Evolutionary conservation across 2,329 filamentous ascomycete genomes (phyloP), one percentile per base, ranked within the genome.

Genomic region (Ceratocystis alfenasii): DNA sequence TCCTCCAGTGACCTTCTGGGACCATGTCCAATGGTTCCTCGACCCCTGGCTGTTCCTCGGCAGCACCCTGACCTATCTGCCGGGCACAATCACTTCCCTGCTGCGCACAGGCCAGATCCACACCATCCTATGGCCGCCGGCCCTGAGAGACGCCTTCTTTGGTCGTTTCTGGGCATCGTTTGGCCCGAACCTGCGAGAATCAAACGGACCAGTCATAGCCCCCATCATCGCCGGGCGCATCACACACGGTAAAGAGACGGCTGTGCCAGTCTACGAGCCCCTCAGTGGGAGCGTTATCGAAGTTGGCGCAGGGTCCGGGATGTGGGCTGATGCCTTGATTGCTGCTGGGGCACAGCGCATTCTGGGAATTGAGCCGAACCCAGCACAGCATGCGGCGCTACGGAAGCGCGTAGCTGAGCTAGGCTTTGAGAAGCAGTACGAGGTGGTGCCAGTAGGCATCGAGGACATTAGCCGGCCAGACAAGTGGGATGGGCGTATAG

Each of bases 341-440:
- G 71, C 75, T 12, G 59, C 65, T 6, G 67, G 65, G 3, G 63
- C 68, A 2, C n/a, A 65, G 10, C 78, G 76, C 41, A 76, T 88
- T 55, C 86, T 83, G 70, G 86, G 85, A 65, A 79, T 88, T 3
- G 86, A 88, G 74, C 86, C 86, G 2, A 87, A 87, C 71, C 65
- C 72, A 0, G 78, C 76, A 45, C 80, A 82, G 65, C 81, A 85
- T 69, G 72, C 72, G 0, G 73, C 73, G 4, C 74, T 88, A 63
- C 73, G 76, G 0, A 71, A 72, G 48, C 78, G 78, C 25, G 77
- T 86, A 3, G 71, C 73, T 10, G 77, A 78, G 1, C 78, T 82
- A 0, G 83, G 82, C 0, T 73, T 88, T 1, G 75, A 78, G 5
- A 81, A 76, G 63, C 74, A 81, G 6, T 88, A 88, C 72, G 79